Base-by-base conservation (phyloP, 148 eudicot genomes). In the Agrostemma githago region DNA sequence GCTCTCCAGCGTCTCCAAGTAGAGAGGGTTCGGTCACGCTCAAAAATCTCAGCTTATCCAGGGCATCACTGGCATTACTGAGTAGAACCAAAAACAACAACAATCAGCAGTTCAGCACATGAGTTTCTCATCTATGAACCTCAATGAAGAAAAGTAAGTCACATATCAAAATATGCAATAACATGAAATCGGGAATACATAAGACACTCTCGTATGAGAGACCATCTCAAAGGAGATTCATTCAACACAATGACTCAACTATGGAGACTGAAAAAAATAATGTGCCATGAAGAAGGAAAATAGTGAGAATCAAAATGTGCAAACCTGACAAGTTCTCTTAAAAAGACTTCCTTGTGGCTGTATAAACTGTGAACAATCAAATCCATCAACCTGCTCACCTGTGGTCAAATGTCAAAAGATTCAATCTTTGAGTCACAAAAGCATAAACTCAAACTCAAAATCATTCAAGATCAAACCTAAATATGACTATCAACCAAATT, bases 1-100 rank as follows among this genome's bases (percentile, higher is more conserved):
- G 88, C 46, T 90, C 92, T 75, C 94, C 96, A 9, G 96, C 86
- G 71, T 92, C 91, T n/a, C 99, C 97, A 72, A 95, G 99, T 62
- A 95, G 82, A 69, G 89, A 70, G 46, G 99, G 90, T 15, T 95
- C 96, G 2, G 99, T 92, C 77, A 95, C 97, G 85, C 99, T 92
- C 76, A 85, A 80, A 74, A 95, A 95, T 79, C 99, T 89, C 85
- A 95, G 81, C 79, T 95, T 95, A 83, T 95, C 99, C 66, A 95
- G 84, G 5, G 99, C 99, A 86, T 95, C 99, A 83, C 99, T 95
- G 59, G 99, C 99, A 81, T 95, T 95, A 80, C 99, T 95, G 90
- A 70, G 71, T 39, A 69, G 42, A 70, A 51, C 59, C 16, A 72
- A 44, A 80, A 75, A 38, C 70, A 6, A 3, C 48, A 21, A 20